phyloP scores from a whole-genome alignment of 805 yeast genomes.

The Hanseniaspora vineae region DNA sequence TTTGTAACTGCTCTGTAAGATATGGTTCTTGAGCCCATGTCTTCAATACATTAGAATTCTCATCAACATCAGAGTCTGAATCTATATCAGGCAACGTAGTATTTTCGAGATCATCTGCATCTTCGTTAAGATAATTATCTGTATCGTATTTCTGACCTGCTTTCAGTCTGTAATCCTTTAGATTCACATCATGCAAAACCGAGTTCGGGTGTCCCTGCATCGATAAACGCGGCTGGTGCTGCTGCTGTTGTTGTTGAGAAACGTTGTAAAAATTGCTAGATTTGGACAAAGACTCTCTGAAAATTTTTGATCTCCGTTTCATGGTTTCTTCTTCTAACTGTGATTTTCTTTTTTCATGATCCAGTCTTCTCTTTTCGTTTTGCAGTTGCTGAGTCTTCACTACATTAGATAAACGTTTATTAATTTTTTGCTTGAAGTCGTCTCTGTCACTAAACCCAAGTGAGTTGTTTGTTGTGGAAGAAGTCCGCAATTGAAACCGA shows the following conservation, averaged over 20 bases:
- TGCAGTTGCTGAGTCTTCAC: slow-evolving; percentile 21
- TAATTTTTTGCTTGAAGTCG: slow-evolving; percentile 18
- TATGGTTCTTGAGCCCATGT: slow-evolving; percentile 57
- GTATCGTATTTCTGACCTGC: slow-evolving; percentile 10
- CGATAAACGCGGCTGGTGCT: not conserved
- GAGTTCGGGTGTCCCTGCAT: not conserved
- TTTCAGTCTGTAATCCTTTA: slow-evolving; percentile 19
- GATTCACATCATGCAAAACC: slow-evolving; percentile 17
- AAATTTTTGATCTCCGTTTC: slow-evolving; percentile 11
- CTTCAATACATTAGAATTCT: slow-evolving; percentile 32
- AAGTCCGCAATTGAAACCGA: slow-evolving; percentile 16
- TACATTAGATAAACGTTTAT: slow-evolving; percentile 20
- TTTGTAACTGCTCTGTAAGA: slow-evolving; percentile 30
- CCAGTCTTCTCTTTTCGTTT: slow-evolving; percentile 12
- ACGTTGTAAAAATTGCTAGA: not conserved
- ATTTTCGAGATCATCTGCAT: slow-evolving; percentile 6
- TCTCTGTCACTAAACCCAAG: slow-evolving; percentile 13
- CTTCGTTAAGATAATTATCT: not conserved
- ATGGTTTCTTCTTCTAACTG: slow-evolving; percentile 15
- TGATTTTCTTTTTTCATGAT: slow-evolving; percentile 17
- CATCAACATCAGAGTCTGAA: slow-evolving; percentile 39
- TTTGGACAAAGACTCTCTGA: slow-evolving; percentile 1
- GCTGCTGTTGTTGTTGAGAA: not conserved
- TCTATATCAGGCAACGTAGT: slow-evolving; percentile 31
- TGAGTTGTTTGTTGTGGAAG: not conserved